These are phyloP conservation scores for Colletotrichum shisoi DNA, from an alignment of 2,329 filamentous ascomycete genomes.

Conservation along the genomic window DNA sequence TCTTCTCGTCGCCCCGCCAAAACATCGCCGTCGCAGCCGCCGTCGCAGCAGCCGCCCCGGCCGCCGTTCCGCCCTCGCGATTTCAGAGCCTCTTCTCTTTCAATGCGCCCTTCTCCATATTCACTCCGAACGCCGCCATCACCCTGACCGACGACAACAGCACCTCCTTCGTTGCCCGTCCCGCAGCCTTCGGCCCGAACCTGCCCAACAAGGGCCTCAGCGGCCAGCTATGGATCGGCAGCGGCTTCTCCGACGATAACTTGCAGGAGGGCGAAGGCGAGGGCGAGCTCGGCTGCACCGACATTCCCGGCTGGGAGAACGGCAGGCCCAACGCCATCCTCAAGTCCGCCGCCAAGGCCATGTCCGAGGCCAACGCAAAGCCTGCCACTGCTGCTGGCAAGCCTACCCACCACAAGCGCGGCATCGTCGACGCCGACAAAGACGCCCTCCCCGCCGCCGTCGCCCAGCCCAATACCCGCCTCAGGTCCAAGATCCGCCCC, in stretches of 20 bases:
- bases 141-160: constrained; percentile 97
- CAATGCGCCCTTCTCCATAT: constrained; percentile 81
- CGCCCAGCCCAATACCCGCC: constrained; percentile 41
- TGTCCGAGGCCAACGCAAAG: constrained; percentile 43
- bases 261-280: constrained; percentile 70
- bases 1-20: constrained; percentile 52
- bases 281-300: constrained; percentile 92
- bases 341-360: constrained; percentile 50
- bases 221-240: constrained; percentile 91
- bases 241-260: constrained; percentile 84
- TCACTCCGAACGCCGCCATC: constrained; percentile 94
- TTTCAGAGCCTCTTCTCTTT: constrained; percentile 72
- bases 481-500: constrained; percentile 44
- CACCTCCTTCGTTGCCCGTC: constrained; percentile 92
- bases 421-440: constrained; percentile 43
- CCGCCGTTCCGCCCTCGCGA: constrained; percentile 51
- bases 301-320: constrained; percentile 87
- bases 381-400: constrained; percentile 44
- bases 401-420: constrained; percentile 49
- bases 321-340: constrained; percentile 58
- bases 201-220: constrained; percentile 80
- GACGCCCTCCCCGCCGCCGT: constrained; percentile 46
- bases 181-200: constrained; percentile 88
- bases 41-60: constrained; percentile 23
- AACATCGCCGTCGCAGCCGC: constrained; percentile 20